Base-by-base conservation (phyloP, 2,329 filamentous ascomycete genomes). In the Basipetospora chlamydospora region DNA sequence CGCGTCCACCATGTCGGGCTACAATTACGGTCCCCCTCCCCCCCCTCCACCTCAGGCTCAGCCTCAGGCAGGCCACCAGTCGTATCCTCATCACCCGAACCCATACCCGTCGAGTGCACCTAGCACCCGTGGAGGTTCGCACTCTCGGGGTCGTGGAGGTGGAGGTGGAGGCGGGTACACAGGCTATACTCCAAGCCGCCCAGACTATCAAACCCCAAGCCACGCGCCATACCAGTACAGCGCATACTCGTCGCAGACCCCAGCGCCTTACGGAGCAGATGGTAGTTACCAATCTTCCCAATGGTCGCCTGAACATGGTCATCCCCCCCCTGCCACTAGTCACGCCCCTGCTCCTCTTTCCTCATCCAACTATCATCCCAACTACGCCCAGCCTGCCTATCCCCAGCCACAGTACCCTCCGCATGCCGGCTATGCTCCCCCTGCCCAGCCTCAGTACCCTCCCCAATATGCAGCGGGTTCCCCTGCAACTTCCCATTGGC, bases 291-390 rank as follows among this genome's bases (percentile, higher is more conserved):
- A 38, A 21, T 26, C 36, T 23, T 13, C 29, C 21, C 36, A 38
- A 15, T 33, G 36, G 36, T 29, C 33, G 23, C 28, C 28, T 7
- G 36, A 38, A 16, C 29, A 38, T 28, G 36, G 21, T 31, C 36
- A 22, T 23, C 22, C 36, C 22, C 29, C 29, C 9, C 36, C 29
- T 26, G 22, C 23, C 21, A 9, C 28, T 7, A 33, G 15, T 23
- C 67, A 70, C 46, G 54, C 58, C 29, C 59, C 61, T 28, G 49
- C 60, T 37, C 64, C 67, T 20, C 54, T 74, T 23, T 61, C 68
- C 34, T 54, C 66, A 22, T 58, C 64, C 41, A 70, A 68, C 46
- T 74, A 74, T 46, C 70, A 73, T 44, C 68, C 68, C 23, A 72
- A 69, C 51, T 76, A 73, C 48, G 63, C 69, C 26, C 64, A 63